Percentiles rank a stretch among this genome's conserved stretches.
Evolutionary conservation across 805 yeast genomes (phyloP).

Genomic region (Maudiozyma pseudohumilis): DNA sequence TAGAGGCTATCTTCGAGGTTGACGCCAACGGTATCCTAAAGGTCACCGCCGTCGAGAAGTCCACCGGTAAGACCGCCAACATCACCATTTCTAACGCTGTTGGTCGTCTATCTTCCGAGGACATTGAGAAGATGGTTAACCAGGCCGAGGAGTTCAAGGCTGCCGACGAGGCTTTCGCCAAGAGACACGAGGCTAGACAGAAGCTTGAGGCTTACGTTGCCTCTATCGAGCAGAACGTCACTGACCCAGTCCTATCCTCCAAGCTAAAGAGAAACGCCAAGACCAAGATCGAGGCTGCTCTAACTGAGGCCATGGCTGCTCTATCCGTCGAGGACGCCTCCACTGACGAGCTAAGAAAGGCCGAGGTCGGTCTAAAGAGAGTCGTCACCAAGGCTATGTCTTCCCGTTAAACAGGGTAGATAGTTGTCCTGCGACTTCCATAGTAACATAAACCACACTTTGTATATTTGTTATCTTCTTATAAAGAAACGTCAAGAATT

Average conservation of each 20-base stretch:
- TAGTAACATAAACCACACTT: not conserved
- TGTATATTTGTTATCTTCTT: not conserved
- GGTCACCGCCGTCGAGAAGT: conserved; percentile 97
- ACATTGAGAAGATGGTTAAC: conserved; percentile 67
- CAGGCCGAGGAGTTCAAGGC: conserved; percentile 99
- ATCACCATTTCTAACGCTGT: conserved; percentile 98
- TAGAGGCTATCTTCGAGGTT: conserved; percentile 97
- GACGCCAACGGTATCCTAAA: conserved; percentile 99
- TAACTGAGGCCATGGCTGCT: conserved; percentile 96
- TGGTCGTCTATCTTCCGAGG: conserved; percentile 94
- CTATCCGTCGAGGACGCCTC: conserved; percentile 92
- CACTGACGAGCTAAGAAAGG: conserved; percentile 97
- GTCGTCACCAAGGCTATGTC: conserved; percentile 99
- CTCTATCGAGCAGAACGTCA: conserved; percentile 87
- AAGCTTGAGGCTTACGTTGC: conserved; percentile 97
- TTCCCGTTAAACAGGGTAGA: conserved; percentile 61
- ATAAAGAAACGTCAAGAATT: not conserved
- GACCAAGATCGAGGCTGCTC: conserved; percentile 95
- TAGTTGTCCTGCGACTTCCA: not conserved
- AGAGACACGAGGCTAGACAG: conserved; percentile 90
- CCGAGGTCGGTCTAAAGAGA: conserved; percentile 98
- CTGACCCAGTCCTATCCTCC: conserved; percentile 96
- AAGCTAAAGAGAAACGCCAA: conserved; percentile 95
- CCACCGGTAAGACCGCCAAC: conserved; percentile 97
- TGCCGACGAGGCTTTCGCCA: conserved; percentile 96